Evolutionary conservation across 2,329 filamentous ascomycete species (phyloP), one percentile per base, ranked within the genome.

Genomic region (Neoscytalidium dimidiatum): DNA sequence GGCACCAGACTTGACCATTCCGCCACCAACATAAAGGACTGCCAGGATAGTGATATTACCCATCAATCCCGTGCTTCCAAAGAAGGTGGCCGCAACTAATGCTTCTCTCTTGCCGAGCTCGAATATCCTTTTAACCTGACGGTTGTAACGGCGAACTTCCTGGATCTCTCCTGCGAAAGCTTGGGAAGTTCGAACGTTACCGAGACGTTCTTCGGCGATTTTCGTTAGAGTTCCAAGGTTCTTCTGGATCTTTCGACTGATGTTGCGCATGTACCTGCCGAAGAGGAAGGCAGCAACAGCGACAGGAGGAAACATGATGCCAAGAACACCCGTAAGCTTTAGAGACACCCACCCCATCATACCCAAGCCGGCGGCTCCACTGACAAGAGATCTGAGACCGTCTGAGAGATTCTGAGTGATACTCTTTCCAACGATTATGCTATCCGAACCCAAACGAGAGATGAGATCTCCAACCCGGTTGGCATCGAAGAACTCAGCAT

Each of bases 331-430:
- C 1, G 94, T 97, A 64, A 99, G 84, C 77, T 96, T 91, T 63
- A 96, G 85, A 75, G 92, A 97, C 66, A 97, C 91, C 84, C 92
- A 98, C n/a, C 92, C 87, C 95, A 99, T 99, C 77, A 96, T 89
- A 57, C 87, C 87, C 71, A 99, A 91, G 2, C 95, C 96, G 66
- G 94, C 94, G 33, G 86, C 88, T 70, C 95, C 95, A 70, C 93
- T 97, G 67, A 99, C 94, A 33, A 95, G 81, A 17, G 95, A 90
- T 67, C 95, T 87, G 61, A 99, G 84, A n/a, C 95, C 95, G 78
- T 99, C 95, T 5, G 94, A 98, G 57, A 99, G 82, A 74, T 99
- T 99, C 75, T 98, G 94, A 0, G 95, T 99, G 69, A 99, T 97
- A 72, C 93, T 97, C 80, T 99, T 99, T 74, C 94, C 95, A 63